These are phyloP conservation scores for Hypoxylon sp. DNA, from an alignment of 2,329 filamentous ascomycete species.

Conservation along the genomic window DNA sequence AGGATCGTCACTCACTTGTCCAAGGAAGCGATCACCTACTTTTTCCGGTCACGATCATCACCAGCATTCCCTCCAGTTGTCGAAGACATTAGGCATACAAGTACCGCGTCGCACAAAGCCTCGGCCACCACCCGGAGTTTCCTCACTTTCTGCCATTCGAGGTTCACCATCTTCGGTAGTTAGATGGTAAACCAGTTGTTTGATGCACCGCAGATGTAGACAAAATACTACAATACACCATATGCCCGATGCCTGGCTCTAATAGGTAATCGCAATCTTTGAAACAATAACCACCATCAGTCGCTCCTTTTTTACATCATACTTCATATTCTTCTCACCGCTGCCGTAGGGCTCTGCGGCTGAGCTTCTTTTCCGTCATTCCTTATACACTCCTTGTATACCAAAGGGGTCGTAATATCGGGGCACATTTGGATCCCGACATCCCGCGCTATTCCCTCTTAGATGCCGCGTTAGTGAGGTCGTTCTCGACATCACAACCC, in stretches of 20 bases:
- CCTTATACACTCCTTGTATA: slow-evolving; percentile 33
- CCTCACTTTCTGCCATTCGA: slow-evolving; percentile 35
- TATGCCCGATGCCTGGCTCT: slow-evolving; percentile 34
- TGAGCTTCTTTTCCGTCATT: slow-evolving; percentile 28
- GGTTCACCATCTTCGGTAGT: slow-evolving; percentile 36
- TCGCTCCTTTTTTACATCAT: slow-evolving; percentile 37
- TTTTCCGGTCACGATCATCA: slow-evolving; percentile 43
- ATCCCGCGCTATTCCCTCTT: slow-evolving; percentile 9
- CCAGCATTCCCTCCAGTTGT: slow-evolving; percentile 16
- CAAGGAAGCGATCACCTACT: slow-evolving; percentile 41
- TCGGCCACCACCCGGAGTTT: slow-evolving; percentile 37
- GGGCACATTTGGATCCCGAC: slow-evolving; percentile 12
- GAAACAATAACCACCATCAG: slow-evolving; percentile 30
- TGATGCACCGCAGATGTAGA: slow-evolving; percentile 33
- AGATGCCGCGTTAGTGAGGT: slow-evolving; percentile 21
- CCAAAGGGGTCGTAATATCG: slow-evolving; percentile 19
- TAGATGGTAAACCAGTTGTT: slow-evolving; percentile 23
- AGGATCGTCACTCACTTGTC: slow-evolving; percentile 37
- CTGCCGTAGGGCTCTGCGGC: slow-evolving; percentile 25
- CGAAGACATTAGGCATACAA: slow-evolving; percentile 38
- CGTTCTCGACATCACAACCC: slow-evolving; percentile 23
- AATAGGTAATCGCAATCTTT: slow-evolving; percentile 37
- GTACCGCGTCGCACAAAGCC: slow-evolving; percentile 38
- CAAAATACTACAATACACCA: slow-evolving; percentile 10
- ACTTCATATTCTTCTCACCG: slow-evolving; percentile 19